phyloP scores from a whole-genome alignment of 192 early-diverging fungal species.

The Coemansia sp. region DNA sequence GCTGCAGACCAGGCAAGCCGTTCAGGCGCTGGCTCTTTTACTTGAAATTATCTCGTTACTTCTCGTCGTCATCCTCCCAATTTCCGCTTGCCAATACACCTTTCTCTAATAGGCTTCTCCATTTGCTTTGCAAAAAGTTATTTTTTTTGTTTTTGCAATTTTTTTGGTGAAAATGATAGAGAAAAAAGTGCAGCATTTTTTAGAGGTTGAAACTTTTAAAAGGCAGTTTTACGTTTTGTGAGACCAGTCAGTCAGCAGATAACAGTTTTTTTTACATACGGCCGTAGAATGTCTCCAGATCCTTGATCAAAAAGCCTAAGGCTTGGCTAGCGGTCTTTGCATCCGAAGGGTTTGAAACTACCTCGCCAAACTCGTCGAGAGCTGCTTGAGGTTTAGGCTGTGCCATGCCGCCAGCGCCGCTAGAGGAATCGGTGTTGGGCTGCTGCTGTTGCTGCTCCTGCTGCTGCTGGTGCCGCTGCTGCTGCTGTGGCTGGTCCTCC shows the following conservation, averaged over 20 bases:
- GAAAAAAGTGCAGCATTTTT: too few relatives aligned
- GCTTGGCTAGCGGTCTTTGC: slow-evolving; percentile 40
- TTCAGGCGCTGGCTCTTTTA: too few relatives aligned
- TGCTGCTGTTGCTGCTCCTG: background rate
- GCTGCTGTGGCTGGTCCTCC: background rate
- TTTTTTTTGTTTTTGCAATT: background rate
- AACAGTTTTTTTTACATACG: background rate
- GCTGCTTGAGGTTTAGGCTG: background rate
- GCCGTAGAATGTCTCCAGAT: slow-evolving; percentile 22
- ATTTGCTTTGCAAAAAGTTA: too few relatives aligned
- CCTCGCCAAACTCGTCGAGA: slow-evolving; percentile 29
- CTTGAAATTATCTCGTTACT: too few relatives aligned
- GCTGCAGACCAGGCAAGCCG: background rate
- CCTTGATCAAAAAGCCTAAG: slow-evolving; percentile 40
- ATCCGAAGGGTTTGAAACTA: slow-evolving; percentile 23
- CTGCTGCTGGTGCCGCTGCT: too few relatives aligned
- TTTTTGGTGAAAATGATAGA: background rate
- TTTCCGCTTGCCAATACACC: too few relatives aligned
- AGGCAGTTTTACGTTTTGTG: too few relatives aligned
- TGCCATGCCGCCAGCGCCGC: background rate
- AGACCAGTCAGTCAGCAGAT: too few relatives aligned
- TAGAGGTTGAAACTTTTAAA: too few relatives aligned
- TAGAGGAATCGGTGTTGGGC: background rate
- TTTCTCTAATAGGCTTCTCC: too few relatives aligned
- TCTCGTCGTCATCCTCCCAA: too few relatives aligned